Evolutionary conservation across 805 yeast genomes (phyloP), one percentile per base, ranked within the genome.

Genomic region (Lipomyces orientalis): DNA sequence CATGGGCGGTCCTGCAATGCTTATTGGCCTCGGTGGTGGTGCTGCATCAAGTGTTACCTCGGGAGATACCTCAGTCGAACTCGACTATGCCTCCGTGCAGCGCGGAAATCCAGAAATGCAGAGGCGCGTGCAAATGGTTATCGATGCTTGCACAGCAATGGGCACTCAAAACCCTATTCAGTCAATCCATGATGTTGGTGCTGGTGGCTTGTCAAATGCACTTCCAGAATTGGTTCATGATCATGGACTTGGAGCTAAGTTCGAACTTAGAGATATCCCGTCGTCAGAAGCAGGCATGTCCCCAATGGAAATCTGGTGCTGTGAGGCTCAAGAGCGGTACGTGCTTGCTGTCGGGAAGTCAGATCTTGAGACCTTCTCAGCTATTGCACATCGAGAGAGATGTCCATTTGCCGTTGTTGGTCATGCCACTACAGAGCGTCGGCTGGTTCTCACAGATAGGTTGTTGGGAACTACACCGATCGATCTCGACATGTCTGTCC

Each of bases 221-320:
- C 83, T 95, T 74, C 98, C 99, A 9, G 99, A 95, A 81, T 85
- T 95, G 72, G 99, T 95, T 33, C 98, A 95, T 77, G 99, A 95
- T 79, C 95, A 95, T 78, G 95, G 90, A 72, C 85, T 95, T 70
- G 99, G 99, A 78, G 99, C 97, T 35, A 84, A 79, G 71, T 95
- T 95, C 71, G 97, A 95, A 79, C 84, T 95, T 72, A 88, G 99
- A 80, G 90, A 93, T 64, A 89, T 95, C 65, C 86, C 97, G 65
- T 89, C 93, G 49, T 85, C 93, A 72, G 99, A 95, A 79, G 97
- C 97, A 60, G 97, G 98, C 66, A 92, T 95, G 98, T 94, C 98
- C 4, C 98, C 99, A 64, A 91, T 95, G 97, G 99, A 95, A 82
- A 92, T 95, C 71, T 95, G 99, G 99, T 95, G 99, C 86, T 94